Evolutionary conservation across 2,329 filamentous ascomycete species (phyloP), one percentile per base, ranked within the genome.

Genomic region (Purpureocillium takamizusanense): DNA sequence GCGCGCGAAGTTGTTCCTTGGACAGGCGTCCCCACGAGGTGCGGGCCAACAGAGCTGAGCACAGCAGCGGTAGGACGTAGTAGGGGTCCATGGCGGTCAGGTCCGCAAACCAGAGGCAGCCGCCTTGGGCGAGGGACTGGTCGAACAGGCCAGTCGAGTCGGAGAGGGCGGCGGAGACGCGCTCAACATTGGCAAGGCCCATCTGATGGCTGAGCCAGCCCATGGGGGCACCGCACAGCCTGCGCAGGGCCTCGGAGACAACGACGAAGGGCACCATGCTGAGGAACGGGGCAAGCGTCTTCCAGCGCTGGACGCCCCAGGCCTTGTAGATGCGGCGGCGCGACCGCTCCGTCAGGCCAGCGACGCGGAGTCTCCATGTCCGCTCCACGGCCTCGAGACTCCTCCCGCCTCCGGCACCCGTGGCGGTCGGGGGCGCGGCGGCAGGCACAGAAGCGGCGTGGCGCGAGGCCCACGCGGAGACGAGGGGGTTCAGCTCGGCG

Each of bases 21-120:
- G 51, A 45, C 41, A 62, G 45, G 14, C 44, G 53, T 4, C 47
- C 50, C 56, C 55, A 60, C 3, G 45, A 49, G 16, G 50, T 53
- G 38, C 44, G 50, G 4, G 50, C 52, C 15, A 64, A 39, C 9
- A 59, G 42, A 1, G 44, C 45, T 1, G 55, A 53, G 40, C 56
- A 63, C 29, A 60, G 41, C 8, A 59, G 18, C 3, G 75, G 72
- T 0, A 78, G 61, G 21, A 66, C 52, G 40, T 65, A 59, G 40
- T 66, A 67, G 1, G 75, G 72, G 42, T 78, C 75, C 25, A 67
- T 56, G 23, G 51, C 65, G 7, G 67, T 69, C 17, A 78, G 62
- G 45, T 78, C 68, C 2, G 63, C 57, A 47, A 78, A 76, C 73
- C 74, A 78, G 13, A 77, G 57, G 31, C 61, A 65, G 18, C 74